These are phyloP conservation scores for Wickerhamiella parazyma DNA, from an alignment of 805 yeast species.

Conservation along the genomic window DNA sequence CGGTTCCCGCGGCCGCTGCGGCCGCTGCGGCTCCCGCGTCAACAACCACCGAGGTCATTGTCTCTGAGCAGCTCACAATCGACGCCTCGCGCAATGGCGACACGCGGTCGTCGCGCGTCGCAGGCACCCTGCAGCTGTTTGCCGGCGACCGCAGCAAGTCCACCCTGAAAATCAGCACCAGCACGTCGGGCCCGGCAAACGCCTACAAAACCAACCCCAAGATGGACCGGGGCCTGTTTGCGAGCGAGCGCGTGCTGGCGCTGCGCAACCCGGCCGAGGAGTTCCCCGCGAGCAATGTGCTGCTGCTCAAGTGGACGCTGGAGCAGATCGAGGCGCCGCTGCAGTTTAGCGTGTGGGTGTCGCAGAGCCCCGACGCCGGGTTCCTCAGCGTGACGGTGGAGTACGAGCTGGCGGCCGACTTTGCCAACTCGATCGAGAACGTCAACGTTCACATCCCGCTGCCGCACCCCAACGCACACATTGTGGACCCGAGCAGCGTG, in stretches of 20 bases:
- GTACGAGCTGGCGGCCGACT: conserved; percentile 52
- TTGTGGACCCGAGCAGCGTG: conserved; percentile 27
- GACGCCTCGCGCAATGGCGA: conserved; percentile 74
- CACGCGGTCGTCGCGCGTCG: conserved; percentile 46
- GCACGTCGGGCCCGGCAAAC: conserved; percentile 37
- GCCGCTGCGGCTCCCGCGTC: conserved; percentile 5
- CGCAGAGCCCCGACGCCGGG: conserved; percentile 39
- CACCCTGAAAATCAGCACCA: conserved; percentile 47
- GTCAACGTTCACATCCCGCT: conserved; percentile 53
- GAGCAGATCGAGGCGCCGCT: conserved; percentile 47
- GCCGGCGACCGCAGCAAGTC: conserved; percentile 65
- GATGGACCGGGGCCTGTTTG: conserved; percentile 67
- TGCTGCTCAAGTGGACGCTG: conserved; percentile 87
- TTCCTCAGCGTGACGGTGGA: conserved; percentile 70
- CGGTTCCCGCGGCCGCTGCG: conserved; percentile 5
- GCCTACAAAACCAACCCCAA: conserved; percentile 94
- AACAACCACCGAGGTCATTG: conserved; percentile 35
- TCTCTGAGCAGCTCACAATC: conserved; percentile 67
- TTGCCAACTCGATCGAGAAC: conserved; percentile 37
- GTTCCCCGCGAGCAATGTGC: conserved; percentile 84
- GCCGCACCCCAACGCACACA: conserved; percentile 42
- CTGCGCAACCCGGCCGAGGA: conserved; percentile 65
- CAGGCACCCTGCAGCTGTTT: conserved; percentile 83
- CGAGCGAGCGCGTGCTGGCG: conserved; percentile 42
- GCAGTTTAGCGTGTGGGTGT: conserved; percentile 73